These are phyloP conservation scores for Spergularia bocconei DNA, from an alignment of 148 eudicot genomes.

Conservation along the genomic window DNA sequence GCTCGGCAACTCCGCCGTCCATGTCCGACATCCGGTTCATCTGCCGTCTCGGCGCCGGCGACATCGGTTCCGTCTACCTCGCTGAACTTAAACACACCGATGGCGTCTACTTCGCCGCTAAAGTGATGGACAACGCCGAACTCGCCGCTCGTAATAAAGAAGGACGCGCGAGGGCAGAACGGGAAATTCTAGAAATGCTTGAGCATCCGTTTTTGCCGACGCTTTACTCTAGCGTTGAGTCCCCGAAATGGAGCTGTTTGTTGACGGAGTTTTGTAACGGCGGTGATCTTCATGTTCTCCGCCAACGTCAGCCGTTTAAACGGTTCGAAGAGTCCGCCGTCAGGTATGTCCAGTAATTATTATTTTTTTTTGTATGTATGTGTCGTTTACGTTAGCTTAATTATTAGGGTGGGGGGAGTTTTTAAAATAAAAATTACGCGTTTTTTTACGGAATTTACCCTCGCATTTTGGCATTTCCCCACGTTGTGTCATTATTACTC, in stretches of 20 bases:
- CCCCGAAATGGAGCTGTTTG: slow-evolving; percentile 71
- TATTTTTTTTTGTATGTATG: background rate
- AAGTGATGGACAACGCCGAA: slow-evolving; percentile 83
- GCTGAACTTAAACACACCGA: slow-evolving; percentile 56
- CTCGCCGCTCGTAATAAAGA: slow-evolving; percentile 65
- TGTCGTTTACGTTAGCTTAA: background rate
- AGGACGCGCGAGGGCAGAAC: slow-evolving; percentile 65
- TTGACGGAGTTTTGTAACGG: slow-evolving; percentile 95
- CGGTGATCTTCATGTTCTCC: slow-evolving; percentile 91
- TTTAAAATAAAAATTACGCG: background rate
- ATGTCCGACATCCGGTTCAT: slow-evolving; percentile 73
- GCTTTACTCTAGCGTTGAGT: slow-evolving; percentile 55
- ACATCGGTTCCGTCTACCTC: slow-evolving; percentile 84
- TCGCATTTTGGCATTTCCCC: background rate
- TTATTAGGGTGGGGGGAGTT: background rate
- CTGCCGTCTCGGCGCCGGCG: slow-evolving; percentile 82
- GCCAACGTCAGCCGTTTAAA: slow-evolving; percentile 78
- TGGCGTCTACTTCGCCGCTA: slow-evolving; percentile 60
- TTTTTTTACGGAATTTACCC: background rate
- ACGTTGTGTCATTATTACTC: slow-evolving; percentile 30
- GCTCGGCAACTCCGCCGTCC: slow-evolving; percentile 20
- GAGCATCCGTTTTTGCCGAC: slow-evolving; percentile 90
- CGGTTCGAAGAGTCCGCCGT: slow-evolving; percentile 84
- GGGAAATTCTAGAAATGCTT: slow-evolving; percentile 66
- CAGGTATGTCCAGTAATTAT: slow-evolving; percentile 44